Percentiles rank a stretch among this genome's conserved stretches.
Conservation (phyloP, 257 asterid species). For the Cruciata laevipes region DNA sequence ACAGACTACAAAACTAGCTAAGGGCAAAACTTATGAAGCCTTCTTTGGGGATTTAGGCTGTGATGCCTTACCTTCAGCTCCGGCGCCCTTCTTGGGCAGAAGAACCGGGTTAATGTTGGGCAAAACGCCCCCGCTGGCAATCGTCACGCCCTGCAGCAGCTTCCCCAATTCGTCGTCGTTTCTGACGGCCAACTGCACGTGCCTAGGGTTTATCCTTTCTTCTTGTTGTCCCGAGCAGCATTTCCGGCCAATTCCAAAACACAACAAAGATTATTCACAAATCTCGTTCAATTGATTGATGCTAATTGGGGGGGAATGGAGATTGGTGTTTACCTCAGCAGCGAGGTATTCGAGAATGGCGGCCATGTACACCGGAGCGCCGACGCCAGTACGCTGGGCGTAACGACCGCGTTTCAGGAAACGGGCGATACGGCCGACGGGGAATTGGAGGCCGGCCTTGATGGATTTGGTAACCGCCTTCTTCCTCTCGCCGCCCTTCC, state of each 20-base stretch:
- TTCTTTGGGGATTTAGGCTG: conserved; percentile 12
- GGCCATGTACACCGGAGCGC: conserved; percentile 27
- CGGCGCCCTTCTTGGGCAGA: conserved; percentile 19
- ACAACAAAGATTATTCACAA: neutral
- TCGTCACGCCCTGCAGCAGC: conserved; percentile 21
- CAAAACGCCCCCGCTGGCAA: conserved; percentile 23
- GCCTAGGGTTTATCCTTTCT: conserved; percentile 23
- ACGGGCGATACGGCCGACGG: conserved; percentile 23
- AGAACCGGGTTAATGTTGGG: conserved; percentile 21
- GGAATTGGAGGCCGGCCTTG: conserved; percentile 30
- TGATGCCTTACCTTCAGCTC: conserved; percentile 6
- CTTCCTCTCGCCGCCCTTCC: conserved; percentile 25
- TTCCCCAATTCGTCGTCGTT: conserved; percentile 28
- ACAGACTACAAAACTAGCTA: too few relatives aligned
- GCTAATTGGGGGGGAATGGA: neutral
- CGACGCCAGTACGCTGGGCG: conserved; percentile 25
- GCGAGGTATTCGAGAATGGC: conserved; percentile 31
- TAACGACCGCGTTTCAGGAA: conserved; percentile 25
- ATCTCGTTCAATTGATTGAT: too few relatives aligned
- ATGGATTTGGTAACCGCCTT: conserved; percentile 19
- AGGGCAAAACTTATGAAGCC: neutral
- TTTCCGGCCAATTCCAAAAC: conserved; percentile 29
- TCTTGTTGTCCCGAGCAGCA: conserved; percentile 30
- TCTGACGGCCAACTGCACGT: conserved; percentile 18
- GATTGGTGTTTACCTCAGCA: conserved; percentile 17